Conservation (phyloP, 192 early-diverging fungal species). For the Phycomyces blakesleeanus region DNA sequence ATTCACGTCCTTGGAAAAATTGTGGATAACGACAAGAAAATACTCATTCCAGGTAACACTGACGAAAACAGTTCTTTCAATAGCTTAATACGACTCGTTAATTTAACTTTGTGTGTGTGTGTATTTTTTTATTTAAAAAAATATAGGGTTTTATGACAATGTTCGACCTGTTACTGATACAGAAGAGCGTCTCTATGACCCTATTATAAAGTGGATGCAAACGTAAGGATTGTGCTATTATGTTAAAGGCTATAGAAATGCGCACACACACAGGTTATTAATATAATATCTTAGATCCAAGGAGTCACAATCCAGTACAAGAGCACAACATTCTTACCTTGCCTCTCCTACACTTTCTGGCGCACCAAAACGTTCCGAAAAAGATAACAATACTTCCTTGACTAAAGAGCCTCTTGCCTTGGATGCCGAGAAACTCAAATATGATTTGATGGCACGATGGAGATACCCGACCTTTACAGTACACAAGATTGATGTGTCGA, state of each 20-base stretch:
- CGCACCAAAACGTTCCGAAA: conserved; percentile 6
- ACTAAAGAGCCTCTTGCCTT: neutral
- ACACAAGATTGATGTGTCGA: conserved; percentile 74
- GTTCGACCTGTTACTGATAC: conserved; percentile 49
- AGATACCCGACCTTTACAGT: conserved; percentile 69
- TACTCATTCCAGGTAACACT: conserved; percentile 55
- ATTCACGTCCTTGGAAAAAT: conserved; percentile 58
- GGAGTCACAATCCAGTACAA: neutral
- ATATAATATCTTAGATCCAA: neutral
- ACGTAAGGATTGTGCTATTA: conserved; percentile 19
- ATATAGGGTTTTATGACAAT: conserved; percentile 58
- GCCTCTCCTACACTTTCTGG: neutral
- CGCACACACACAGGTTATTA: too few relatives aligned
- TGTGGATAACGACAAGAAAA: conserved; percentile 49
- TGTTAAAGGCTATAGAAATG: too few relatives aligned
- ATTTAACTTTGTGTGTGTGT: too few relatives aligned
- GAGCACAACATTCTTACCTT: conserved; percentile 5
- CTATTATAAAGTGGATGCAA: conserved; percentile 43
- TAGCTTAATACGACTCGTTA: too few relatives aligned
- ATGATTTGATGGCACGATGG: conserved; percentile 70
- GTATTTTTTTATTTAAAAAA: conserved; percentile 10
- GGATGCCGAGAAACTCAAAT: conserved; percentile 40
- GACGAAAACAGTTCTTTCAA: neutral
- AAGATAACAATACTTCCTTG: conserved; percentile 12
- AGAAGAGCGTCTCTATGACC: conserved; percentile 60